Evolutionary conservation across 306 rosid genomes (phyloP), one percentile per base, ranked within the genome.

Genomic region (Begonia loranthoides): DNA sequence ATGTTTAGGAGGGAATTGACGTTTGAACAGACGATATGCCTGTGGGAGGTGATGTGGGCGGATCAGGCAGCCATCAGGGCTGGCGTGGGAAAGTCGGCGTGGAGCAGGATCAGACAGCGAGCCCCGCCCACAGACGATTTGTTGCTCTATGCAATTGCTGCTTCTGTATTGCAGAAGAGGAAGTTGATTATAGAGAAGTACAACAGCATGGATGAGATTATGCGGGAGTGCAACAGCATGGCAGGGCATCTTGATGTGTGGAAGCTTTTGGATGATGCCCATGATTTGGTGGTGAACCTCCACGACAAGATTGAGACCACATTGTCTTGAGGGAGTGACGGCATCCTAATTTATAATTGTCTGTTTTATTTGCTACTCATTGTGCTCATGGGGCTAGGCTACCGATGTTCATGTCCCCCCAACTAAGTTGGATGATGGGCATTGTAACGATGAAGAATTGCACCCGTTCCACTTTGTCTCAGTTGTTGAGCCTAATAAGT

Each of bases 41-140:
- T 92, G 50, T 92, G 99, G 99, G 99, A 92, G 81, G 99, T 92
- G 54, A 87, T 92, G 82, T 92, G 99, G 99, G 96, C 99, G 2
- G 99, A 92, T 72, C 99, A 92, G 73, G 99, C 99, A 9, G 96
- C 99, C 49, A 70, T 87, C 34, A 67, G 99, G 70, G 88, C 94
- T 1, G 99, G 99, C 49, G 77, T 87, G 22, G 89, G 93, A 50
- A 92, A 92, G 70, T 83, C 94, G 40, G 86, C 94, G 5, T 92
- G 96, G 96, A 79, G 94, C 79, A 72, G 99, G 74, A 92, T 87
- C 50, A 75, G 96, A 79, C 96, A 74, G 63, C 87, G 93, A 46
- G 99, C 96, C 58, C 99, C 99, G 0, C 99, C 99, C 24, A 92
- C 99, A 10, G 96, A 86, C 0, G 93, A 92, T 54, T 50, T 92